These are phyloP conservation scores for Agrostemma githago DNA, from an alignment of 148 eudicot species.

Conservation along the genomic window DNA sequence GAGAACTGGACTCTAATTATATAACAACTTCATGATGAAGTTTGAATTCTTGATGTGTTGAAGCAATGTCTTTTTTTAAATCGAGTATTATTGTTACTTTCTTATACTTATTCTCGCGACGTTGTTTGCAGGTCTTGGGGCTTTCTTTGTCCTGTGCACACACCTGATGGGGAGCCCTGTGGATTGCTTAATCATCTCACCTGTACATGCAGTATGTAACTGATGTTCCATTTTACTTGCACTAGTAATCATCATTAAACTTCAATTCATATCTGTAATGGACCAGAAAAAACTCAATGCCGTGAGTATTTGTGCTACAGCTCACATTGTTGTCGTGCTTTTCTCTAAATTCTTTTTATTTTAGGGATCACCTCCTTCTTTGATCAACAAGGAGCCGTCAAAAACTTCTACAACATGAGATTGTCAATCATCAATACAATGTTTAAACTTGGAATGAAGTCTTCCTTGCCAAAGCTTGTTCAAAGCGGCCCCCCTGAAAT, in stretches of 20 bases:
- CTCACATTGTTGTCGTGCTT: background rate
- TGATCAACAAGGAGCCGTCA: slow-evolving; percentile 54
- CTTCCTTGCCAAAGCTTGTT: slow-evolving; percentile 71
- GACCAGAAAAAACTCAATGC: background rate
- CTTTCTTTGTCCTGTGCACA: slow-evolving; percentile 97
- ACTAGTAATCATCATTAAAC: background rate
- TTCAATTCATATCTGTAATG: background rate
- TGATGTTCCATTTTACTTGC: slow-evolving; percentile 6
- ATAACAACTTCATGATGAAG: background rate
- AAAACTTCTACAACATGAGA: slow-evolving; percentile 55
- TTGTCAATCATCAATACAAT: slow-evolving; percentile 50
- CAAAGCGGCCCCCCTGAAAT: slow-evolving; percentile 84
- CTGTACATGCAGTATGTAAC: slow-evolving; percentile 68
- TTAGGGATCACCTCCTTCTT: slow-evolving; percentile 81
- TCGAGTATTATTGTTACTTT: background rate
- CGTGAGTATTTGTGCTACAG: background rate
- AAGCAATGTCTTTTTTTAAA: too few species aligned
- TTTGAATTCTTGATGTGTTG: too few species aligned
- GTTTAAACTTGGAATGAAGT: slow-evolving; percentile 70
- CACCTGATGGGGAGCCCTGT: slow-evolving; percentile 98
- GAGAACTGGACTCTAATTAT: background rate
- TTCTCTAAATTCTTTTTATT: slow-evolving; percentile 8
- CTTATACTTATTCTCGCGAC: background rate
- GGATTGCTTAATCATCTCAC: slow-evolving; percentile 93
- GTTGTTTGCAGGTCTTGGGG: slow-evolving; percentile 81